A percentile compares a stretch with the other conserved stretches of the same genome.
phyloP scores from a whole-genome alignment of 495 filamentous ascomycete genomes.

The Aspergillus sclerotioniger region DNA sequence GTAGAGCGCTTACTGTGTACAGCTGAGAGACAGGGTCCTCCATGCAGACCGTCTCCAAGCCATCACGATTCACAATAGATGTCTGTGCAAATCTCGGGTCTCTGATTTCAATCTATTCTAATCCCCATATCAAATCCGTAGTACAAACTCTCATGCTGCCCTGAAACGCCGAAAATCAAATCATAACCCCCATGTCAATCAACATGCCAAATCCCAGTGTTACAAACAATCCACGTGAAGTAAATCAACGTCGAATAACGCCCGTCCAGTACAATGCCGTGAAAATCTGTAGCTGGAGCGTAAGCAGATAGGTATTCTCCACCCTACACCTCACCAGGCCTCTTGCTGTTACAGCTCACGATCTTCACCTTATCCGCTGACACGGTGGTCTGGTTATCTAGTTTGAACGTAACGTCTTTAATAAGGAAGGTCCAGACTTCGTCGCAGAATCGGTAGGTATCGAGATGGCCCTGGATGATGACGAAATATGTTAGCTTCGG shows the following conservation, averaged over 20 bases:
- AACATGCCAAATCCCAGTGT: not conserved
- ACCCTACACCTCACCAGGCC: conserved; percentile 63
- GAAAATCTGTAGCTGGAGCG: too few relatives aligned
- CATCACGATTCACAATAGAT: not conserved
- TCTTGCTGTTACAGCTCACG: conserved; percentile 90
- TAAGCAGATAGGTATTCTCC: not conserved
- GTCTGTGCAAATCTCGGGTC: conserved; percentile 10
- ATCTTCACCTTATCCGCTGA: conserved; percentile 90
- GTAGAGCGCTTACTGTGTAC: too few relatives aligned
- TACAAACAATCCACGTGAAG: conserved; percentile 11
- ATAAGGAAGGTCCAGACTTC: conserved; percentile 99
- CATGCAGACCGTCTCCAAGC: too few relatives aligned
- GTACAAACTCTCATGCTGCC: not conserved
- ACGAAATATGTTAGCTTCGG: conserved; percentile 17
- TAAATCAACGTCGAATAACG: not conserved
- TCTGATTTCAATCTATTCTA: conserved; percentile 9
- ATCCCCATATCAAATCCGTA: not conserved
- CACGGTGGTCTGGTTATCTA: conserved; percentile 71
- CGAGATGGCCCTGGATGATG: conserved; percentile 75
- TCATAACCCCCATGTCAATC: not conserved
- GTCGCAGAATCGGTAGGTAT: conserved; percentile 99
- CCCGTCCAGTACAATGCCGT: not conserved
- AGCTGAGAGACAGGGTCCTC: too few relatives aligned
- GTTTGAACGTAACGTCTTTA: conserved; percentile 96
- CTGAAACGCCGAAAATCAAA: conserved; percentile 10